Evolutionary conservation across 495 filamentous ascomycete species (phyloP).

Genomic region (Cenococcum geophilum): DNA sequence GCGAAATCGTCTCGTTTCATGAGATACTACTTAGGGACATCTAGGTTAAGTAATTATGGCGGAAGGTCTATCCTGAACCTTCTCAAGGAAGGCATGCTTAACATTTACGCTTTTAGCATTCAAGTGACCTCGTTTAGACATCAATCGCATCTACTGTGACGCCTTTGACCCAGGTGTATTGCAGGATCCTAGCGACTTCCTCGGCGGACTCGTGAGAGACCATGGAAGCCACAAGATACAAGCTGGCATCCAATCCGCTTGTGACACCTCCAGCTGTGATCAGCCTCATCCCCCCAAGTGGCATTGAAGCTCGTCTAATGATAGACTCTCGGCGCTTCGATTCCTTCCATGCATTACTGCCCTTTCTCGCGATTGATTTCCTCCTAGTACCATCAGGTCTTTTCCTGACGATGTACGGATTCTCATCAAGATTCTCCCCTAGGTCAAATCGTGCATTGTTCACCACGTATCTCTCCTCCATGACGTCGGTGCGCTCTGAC

Average conservation of each 20-base stretch:
- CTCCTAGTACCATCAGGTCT: constrained; percentile 49
- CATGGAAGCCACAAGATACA: constrained; percentile 72
- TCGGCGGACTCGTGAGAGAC: constrained; percentile 60
- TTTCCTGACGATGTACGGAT: constrained; percentile 66
- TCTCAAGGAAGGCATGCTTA: no score
- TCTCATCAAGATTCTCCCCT: constrained; percentile 63
- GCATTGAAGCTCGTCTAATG: constrained; percentile 57
- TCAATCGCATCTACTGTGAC: constrained; percentile 66
- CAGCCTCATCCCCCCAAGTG: constrained; percentile 62
- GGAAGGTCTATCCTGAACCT: no score
- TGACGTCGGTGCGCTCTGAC: constrained; percentile 61
- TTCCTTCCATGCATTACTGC: constrained; percentile 63
- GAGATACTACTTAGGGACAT: no score
- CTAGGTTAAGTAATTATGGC: no score
- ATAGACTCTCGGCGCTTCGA: constrained; percentile 61
- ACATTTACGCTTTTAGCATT: background rate
- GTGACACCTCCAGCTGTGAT: constrained; percentile 72
- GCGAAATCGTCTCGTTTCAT: no score
- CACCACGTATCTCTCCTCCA: constrained; percentile 73
- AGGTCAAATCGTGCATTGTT: constrained; percentile 74
- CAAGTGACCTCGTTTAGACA: constrained; percentile 44
- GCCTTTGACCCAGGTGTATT: constrained; percentile 67
- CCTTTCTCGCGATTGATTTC: constrained; percentile 61
- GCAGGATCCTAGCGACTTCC: constrained; percentile 61
- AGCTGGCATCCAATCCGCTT: constrained; percentile 67